These are phyloP conservation scores for Tulasnella sp. DNA, from an alignment of 768 basidiomycete genomes.

Conservation along the genomic window DNA sequence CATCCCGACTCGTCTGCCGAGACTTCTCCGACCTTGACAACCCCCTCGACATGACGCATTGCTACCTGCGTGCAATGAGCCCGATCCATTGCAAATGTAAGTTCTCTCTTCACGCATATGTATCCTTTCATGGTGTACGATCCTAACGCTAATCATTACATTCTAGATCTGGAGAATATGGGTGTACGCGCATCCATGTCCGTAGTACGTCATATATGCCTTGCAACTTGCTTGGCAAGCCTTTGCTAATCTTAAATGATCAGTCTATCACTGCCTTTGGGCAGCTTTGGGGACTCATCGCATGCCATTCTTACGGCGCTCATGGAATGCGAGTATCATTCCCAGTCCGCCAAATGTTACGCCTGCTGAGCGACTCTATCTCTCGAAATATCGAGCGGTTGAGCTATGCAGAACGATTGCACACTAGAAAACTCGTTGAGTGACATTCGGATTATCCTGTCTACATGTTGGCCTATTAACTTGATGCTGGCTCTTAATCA, in stretches of 20 bases:
- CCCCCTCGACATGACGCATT: slow-evolving; percentile 76
- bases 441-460: slow-evolving; percentile 11
- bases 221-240: not conserved
- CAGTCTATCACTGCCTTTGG: slow-evolving; percentile 74
- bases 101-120: slow-evolving; percentile 18
- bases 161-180: slow-evolving; percentile 66
- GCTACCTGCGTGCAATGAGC: slow-evolving; percentile 75
- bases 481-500: not conserved
- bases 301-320: slow-evolving; percentile 65
- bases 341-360: slow-evolving; percentile 71
- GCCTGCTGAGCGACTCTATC: slow-evolving; percentile 66
- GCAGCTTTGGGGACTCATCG: slow-evolving; percentile 67
- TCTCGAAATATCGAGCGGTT: slow-evolving; percentile 69
- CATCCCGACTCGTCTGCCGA: slow-evolving; percentile 60
- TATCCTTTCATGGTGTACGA: not conserved
- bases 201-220: slow-evolving; percentile 38
- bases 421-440: slow-evolving; percentile 62
- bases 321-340: slow-evolving; percentile 80
- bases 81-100: slow-evolving; percentile 72
- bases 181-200: slow-evolving; percentile 77
- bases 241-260: slow-evolving; percentile 8
- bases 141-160: too few relatives aligned
- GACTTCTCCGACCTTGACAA: slow-evolving; percentile 49
- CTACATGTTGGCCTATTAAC: not conserved
- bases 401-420: slow-evolving; percentile 62